A percentile compares a stretch with the other conserved stretches of the same genome.
phyloP scores from a whole-genome alignment of 2,329 filamentous ascomycete genomes.

The Paecilomyces dactylethromorphus region DNA sequence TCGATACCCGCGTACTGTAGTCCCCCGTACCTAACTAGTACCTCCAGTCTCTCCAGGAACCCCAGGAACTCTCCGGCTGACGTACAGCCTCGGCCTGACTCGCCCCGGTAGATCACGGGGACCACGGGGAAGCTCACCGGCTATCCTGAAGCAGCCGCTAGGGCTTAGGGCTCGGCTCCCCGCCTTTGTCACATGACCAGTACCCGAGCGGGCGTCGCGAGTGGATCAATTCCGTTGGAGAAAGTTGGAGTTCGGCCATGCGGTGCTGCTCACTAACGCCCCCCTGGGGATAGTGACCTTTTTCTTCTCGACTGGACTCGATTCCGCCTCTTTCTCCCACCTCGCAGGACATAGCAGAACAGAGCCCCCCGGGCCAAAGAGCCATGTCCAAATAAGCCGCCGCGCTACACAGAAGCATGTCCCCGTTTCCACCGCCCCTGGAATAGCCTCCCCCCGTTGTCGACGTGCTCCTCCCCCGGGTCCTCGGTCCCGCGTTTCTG shows the following conservation, averaged over 20 bases:
- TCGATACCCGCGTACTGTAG: too few relatives aligned
- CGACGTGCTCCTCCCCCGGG: neutral
- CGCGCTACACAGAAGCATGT: neutral
- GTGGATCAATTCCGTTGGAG: neutral
- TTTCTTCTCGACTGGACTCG: neutral
- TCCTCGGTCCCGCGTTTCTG: neutral
- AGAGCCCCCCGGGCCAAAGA: too few relatives aligned
- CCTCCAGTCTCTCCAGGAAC: too few relatives aligned
- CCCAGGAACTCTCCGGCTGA: too few relatives aligned
- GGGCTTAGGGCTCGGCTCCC: constrained; percentile 1
- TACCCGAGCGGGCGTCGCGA: neutral
- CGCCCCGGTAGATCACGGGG: too few relatives aligned
- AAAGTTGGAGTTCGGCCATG: neutral
- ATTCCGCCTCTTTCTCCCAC: too few relatives aligned
- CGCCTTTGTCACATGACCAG: neutral
- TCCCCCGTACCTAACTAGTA: too few relatives aligned
- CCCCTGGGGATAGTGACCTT: neutral
- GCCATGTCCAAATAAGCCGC: neutral
- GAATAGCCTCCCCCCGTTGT: neutral
- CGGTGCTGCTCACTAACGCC: neutral
- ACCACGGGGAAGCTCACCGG: too few relatives aligned
- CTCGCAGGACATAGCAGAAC: too few relatives aligned
- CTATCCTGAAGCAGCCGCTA: neutral
- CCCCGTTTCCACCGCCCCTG: neutral
- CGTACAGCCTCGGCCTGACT: too few relatives aligned